A percentile compares a stretch with the other conserved stretches of the same genome.
Evolutionary conservation across 1,284 basidiomycete species (phyloP).

Genomic region (Apiotrichum montevideense): DNA sequence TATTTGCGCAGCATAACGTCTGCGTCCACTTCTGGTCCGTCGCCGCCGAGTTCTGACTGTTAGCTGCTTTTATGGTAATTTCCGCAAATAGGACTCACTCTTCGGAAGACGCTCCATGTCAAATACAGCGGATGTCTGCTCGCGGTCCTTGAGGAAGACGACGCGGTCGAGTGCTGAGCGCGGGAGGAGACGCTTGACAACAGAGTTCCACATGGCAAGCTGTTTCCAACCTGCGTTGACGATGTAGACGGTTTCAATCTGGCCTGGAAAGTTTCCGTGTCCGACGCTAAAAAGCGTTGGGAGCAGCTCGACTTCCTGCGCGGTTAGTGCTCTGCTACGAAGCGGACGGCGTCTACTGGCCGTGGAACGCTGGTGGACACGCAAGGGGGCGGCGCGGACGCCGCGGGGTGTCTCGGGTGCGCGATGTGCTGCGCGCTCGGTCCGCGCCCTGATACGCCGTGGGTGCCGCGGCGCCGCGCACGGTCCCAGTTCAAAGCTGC

Average conservation of each 20-base stretch:
- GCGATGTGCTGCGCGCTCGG: too few species aligned
- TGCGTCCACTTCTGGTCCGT: constrained; percentile 11
- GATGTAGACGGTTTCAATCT: constrained; percentile 46
- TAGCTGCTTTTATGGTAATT: neutral
- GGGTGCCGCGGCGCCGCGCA: too few species aligned
- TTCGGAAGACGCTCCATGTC: constrained; percentile 31
- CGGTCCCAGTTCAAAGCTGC: too few species aligned
- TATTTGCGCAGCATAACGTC: constrained; percentile 31
- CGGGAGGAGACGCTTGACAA: constrained; percentile 49
- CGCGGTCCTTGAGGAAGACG: constrained; percentile 39
- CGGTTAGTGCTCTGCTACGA: too few species aligned
- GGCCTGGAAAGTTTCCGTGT: constrained; percentile 44
- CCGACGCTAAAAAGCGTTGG: constrained; percentile 40
- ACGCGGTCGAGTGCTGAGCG: constrained; percentile 49
- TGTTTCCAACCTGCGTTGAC: constrained; percentile 52
- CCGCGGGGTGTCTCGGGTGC: too few species aligned
- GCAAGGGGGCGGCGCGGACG: too few species aligned
- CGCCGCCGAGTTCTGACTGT: constrained; percentile 30
- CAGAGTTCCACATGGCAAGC: constrained; percentile 48
- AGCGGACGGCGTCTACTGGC: too few species aligned
- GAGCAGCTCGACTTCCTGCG: constrained; percentile 44
- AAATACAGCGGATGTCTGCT: constrained; percentile 29
- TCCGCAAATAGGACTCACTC: constrained; percentile 15
- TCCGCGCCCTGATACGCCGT: too few species aligned
- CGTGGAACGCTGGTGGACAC: too few species aligned